Conservation (phyloP, 495 filamentous ascomycete genomes). For the Neurospora sublineolata region DNA sequence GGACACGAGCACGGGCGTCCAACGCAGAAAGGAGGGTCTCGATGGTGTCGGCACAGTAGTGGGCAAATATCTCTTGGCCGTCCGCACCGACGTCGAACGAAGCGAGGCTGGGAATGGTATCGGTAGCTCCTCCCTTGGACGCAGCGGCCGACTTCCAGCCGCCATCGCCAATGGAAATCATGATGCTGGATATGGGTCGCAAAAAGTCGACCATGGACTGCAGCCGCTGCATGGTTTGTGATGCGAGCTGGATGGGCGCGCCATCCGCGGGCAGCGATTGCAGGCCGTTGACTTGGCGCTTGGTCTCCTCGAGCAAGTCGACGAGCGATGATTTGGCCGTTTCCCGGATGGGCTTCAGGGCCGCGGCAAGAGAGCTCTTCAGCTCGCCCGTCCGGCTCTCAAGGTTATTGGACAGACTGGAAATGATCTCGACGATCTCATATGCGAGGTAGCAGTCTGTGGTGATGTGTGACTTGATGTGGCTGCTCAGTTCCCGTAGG, state of each 20-base stretch:
- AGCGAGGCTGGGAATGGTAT: constrained; percentile 58
- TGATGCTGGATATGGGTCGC: constrained; percentile 73
- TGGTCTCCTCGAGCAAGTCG: constrained; percentile 79
- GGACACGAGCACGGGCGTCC: constrained; percentile 59
- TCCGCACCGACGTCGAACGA: constrained; percentile 86
- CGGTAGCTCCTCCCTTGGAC: constrained; percentile 38
- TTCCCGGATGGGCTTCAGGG: constrained; percentile 78
- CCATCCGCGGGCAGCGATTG: constrained; percentile 68
- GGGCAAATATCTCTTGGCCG: constrained; percentile 73
- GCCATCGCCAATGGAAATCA: constrained; percentile 84
- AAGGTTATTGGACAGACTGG: constrained; percentile 63
- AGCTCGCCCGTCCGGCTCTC: constrained; percentile 76
- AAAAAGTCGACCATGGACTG: constrained; percentile 80
- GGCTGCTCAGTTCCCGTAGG: constrained; percentile 74
- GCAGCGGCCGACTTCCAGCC: constrained; percentile 59
- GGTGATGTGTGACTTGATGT: constrained; percentile 73
- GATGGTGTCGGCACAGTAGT: constrained; percentile 78
- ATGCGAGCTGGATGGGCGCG: constrained; percentile 61
- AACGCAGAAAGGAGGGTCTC: constrained; percentile 66
- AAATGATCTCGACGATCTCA: constrained; percentile 89
- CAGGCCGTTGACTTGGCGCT: constrained; percentile 49
- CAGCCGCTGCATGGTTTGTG: constrained; percentile 77
- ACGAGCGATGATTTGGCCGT: constrained; percentile 79
- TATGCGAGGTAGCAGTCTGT: constrained; percentile 96
- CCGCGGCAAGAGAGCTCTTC: constrained; percentile 70